Evolutionary conservation across 106 monocot species (phyloP), one percentile per base, ranked within the genome.

Genomic region (Dendrobium chrysotoxum): DNA sequence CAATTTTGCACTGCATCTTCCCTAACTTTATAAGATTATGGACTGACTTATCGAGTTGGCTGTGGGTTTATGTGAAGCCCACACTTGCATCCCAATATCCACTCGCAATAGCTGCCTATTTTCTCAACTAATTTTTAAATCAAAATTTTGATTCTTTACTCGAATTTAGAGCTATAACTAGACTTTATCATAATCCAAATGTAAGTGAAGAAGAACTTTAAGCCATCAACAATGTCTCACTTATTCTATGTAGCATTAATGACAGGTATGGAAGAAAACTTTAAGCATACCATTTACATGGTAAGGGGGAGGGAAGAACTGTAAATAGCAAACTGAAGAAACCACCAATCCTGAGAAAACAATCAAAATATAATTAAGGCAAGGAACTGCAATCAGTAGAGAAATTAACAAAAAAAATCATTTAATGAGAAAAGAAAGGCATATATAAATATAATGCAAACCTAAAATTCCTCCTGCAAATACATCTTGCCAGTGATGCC

Each of bases 401-500:
- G 35, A 42, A 7, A 42, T 44, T n/a, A 40, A 75, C 21, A 75
- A 20, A 7, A 75, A 35, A n/a, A 28, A 70, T 35, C 35, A 70
- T 10, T 50, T 50, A 13, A 50, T 1, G 11, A 50, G 1, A 50
- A 50, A 50, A 50, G 11, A 50, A 50, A 50, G 50, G 13, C 50
- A 50, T 50, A 50, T 7, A 35, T 11, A 7, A 25, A 41, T 40
- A 2, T 20, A 6, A 1, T n/a, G 81, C 83, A 38, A 44, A 88
- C 90, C 88, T 75, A 93, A 53, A 61, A 87, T 31, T 71, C 90
- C 88, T 28, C 88, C 93, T 39, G 77, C 80, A 78, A 85, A 89
- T 3, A 93, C 90, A 87, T 93, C 93, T 79, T 88, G 83, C 93
- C 93, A 93, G 23, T 90, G 93, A 84, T 88, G 93, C 90, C 93